Percentiles rank a stretch among this genome's conserved stretches.
These are phyloP conservation scores for Dactylellina haptotyla DNA, from an alignment of 2,329 filamentous ascomycete species.

Conservation along the genomic window DNA sequence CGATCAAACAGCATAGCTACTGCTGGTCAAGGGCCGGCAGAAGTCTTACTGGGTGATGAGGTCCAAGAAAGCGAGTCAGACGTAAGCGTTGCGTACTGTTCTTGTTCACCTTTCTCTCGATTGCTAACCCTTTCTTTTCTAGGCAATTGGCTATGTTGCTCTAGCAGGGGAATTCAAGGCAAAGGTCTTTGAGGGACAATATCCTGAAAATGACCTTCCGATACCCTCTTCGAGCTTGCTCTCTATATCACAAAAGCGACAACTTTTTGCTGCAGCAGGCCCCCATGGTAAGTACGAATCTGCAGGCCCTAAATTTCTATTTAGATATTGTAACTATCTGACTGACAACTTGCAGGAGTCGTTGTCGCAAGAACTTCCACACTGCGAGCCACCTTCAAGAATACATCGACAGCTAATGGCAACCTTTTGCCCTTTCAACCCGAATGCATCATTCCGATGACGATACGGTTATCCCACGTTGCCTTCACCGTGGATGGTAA, in stretches of 20 bases:
- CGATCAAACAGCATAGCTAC: slow-evolving; percentile 37
- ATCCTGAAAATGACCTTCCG: slow-evolving; percentile 70
- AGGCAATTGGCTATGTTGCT: slow-evolving; percentile 82
- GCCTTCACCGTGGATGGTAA: slow-evolving; percentile 90
- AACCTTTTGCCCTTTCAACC: slow-evolving; percentile 76
- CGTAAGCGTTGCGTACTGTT: slow-evolving; percentile 64
- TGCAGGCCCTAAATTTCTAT: neutral
- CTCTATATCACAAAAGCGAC: slow-evolving; percentile 80
- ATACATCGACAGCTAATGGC: slow-evolving; percentile 60
- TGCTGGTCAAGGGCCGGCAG: slow-evolving; percentile 54
- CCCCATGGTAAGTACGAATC: slow-evolving; percentile 69
- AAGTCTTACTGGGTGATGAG: slow-evolving; percentile 55
- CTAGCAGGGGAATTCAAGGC: slow-evolving; percentile 84
- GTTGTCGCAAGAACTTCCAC: slow-evolving; percentile 79
- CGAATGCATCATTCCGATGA: slow-evolving; percentile 76
- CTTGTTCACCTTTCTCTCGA: slow-evolving; percentile 1
- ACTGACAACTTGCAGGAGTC: slow-evolving; percentile 70
- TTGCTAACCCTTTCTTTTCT: slow-evolving; percentile 35
- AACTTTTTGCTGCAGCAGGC: slow-evolving; percentile 85
- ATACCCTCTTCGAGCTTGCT: slow-evolving; percentile 82
- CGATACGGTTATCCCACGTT: slow-evolving; percentile 83
- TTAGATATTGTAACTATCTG: no score
- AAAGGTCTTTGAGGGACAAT: slow-evolving; percentile 82
- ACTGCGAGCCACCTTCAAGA: slow-evolving; percentile 77
- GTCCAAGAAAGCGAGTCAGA: slow-evolving; percentile 79